These are phyloP conservation scores for Echinosophora koreensis DNA, from an alignment of 306 rosid species.

Conservation along the genomic window DNA sequence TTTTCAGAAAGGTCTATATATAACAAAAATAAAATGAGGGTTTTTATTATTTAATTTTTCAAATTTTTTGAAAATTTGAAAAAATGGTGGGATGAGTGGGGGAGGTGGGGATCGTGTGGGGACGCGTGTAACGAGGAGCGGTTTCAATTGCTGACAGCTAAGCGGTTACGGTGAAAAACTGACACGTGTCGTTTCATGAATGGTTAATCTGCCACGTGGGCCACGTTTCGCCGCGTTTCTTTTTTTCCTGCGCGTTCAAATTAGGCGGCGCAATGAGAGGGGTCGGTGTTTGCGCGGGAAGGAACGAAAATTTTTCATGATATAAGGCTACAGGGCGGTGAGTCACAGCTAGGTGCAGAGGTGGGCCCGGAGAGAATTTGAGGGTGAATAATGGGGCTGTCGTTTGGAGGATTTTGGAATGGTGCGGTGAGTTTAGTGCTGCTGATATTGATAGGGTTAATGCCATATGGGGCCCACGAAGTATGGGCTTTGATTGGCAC, in stretches of 20 bases:
- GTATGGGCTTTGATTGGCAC: constrained; percentile 47
- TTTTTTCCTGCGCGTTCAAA: constrained; percentile 33
- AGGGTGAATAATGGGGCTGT: constrained; percentile 35
- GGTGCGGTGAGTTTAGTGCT: not conserved
- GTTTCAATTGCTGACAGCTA: constrained; percentile 50
- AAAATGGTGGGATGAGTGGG: constrained; percentile 26
- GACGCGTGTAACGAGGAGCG: constrained; percentile 14
- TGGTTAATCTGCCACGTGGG: constrained; percentile 18
- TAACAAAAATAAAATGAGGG: not conserved
- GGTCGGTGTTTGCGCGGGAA: constrained; percentile 73
- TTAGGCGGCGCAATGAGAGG: constrained; percentile 52
- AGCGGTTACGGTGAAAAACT: not conserved
- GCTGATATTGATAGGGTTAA: not conserved
- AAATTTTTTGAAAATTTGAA: constrained; percentile 49
- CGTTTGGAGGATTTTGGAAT: not conserved
- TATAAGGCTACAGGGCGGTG: constrained; percentile 15
- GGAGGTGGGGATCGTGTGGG: not conserved
- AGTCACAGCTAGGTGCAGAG: constrained; percentile 17
- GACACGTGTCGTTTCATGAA: constrained; percentile 29
- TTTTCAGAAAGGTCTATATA: constrained; percentile 28
- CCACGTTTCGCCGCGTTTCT: constrained; percentile 47
- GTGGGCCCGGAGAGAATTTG: not conserved
- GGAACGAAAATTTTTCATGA: constrained; percentile 6
- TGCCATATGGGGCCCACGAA: not conserved
- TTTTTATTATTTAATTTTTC: constrained; percentile 10